Percentiles rank a stretch among this genome's conserved stretches.
phyloP scores from a whole-genome alignment of 2,329 filamentous ascomycete species.

The Colletotrichum tropicicola region DNA sequence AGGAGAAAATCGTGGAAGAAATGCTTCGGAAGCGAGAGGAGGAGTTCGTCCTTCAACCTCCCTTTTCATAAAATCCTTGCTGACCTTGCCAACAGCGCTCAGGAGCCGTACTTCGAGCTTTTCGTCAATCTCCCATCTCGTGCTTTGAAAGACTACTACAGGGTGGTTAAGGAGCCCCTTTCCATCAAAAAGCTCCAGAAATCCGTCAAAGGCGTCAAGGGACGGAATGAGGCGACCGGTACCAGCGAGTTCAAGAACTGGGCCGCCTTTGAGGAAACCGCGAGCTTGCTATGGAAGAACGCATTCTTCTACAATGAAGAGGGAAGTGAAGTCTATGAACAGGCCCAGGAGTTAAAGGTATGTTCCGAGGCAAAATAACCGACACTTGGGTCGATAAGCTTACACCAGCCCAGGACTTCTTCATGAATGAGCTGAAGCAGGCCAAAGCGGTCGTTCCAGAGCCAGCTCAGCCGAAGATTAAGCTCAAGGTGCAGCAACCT shows the following conservation, averaged over 20 bases:
- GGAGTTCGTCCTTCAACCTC: conserved; percentile 55
- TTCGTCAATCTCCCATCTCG: conserved; percentile 83
- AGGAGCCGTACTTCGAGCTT: conserved; percentile 75
- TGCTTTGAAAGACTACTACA: conserved; percentile 85
- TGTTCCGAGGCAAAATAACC: neutral
- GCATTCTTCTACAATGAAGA: conserved; percentile 92
- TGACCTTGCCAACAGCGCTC: conserved; percentile 57
- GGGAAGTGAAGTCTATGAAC: conserved; percentile 81
- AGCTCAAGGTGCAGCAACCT: conserved; percentile 73
- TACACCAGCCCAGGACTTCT: conserved; percentile 64
- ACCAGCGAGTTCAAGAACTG: conserved; percentile 80
- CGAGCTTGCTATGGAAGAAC: conserved; percentile 86
- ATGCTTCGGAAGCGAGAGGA: conserved; percentile 75
- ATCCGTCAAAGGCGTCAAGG: conserved; percentile 76
- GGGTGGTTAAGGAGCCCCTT: conserved; percentile 81
- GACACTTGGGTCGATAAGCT: neutral
- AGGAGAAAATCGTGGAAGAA: conserved; percentile 85
- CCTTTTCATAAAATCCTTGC: neutral
- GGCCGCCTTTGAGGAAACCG: conserved; percentile 82
- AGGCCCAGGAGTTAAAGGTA: conserved; percentile 85
- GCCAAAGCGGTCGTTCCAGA: conserved; percentile 79
- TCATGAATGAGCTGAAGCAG: conserved; percentile 73
- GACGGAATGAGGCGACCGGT: conserved; percentile 71
- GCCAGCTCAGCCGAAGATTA: conserved; percentile 79
- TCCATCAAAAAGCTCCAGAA: conserved; percentile 83